Evolutionary conservation across 352 stramenopile species (phyloP).

Genomic region (Hyaloperonospora brassicae): DNA sequence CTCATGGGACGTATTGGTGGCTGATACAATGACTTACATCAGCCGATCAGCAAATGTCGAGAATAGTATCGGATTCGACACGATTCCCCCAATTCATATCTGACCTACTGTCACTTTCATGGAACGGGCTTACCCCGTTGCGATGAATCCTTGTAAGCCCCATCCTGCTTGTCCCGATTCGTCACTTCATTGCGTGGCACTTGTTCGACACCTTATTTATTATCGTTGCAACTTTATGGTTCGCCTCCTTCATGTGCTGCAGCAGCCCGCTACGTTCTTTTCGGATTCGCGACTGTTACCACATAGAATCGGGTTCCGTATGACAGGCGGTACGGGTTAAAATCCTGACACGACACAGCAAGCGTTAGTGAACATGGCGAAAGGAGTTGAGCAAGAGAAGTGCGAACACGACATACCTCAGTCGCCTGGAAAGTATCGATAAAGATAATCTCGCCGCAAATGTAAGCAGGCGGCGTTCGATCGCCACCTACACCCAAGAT

Average conservation of each 20-base stretch:
- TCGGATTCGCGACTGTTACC: slow-evolving; percentile 69
- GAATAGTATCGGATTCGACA: no score
- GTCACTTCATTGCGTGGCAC: no score
- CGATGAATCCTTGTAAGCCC: no score
- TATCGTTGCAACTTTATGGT: slow-evolving; percentile 1
- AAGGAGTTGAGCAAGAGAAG: neutral
- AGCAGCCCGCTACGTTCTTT: slow-evolving; percentile 39
- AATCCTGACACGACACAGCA: slow-evolving; percentile 43
- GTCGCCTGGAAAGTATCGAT: slow-evolving; percentile 78
- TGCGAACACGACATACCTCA: slow-evolving; percentile 36
- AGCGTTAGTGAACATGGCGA: slow-evolving; percentile 3
- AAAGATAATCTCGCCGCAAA: slow-evolving; percentile 78
- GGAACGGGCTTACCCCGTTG: no score
- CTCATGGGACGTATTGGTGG: no score
- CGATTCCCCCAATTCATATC: no score
- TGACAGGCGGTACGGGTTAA: slow-evolving; percentile 67
- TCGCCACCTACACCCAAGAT: slow-evolving; percentile 44
- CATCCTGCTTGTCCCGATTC: no score
- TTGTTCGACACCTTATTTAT: no score
- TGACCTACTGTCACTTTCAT: no score
- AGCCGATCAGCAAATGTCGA: no score
- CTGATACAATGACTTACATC: no score
- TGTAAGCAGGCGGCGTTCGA: slow-evolving; percentile 60
- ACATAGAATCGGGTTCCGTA: slow-evolving; percentile 76
- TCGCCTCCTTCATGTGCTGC: slow-evolving; percentile 16